Base-by-base conservation (phyloP, 2,329 filamentous ascomycete species). In the Penicillium sp. region DNA sequence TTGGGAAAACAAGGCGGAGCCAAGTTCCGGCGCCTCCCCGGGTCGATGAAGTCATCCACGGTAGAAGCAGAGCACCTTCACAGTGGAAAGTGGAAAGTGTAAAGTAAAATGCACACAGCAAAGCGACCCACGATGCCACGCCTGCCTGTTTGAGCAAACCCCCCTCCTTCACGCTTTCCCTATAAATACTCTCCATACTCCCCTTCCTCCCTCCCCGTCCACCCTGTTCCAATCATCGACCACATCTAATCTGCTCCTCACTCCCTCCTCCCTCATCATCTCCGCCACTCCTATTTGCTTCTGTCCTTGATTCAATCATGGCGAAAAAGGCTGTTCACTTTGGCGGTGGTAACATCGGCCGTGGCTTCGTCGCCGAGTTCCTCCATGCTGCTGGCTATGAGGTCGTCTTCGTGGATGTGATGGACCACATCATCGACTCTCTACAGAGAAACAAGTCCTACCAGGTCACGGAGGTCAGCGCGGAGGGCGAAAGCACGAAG, bases 381-480 rank as follows among this genome's bases (percentile, higher is more conserved):
- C 84, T 97, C 33, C 90, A 96, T 80, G 88, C 95, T 75, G 94
- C 92, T 10, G 92, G 90, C 70, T 99, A 92, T 73, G 90, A 97
- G 70, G 93, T 99, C 67, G 82, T 97, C 78, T 97, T 99, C 69
- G 88, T 95, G 64, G 94, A 99, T 80, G 92, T 99, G 61, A 87
- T 91, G 77, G 91, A 93, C 71, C 77, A 77, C 55, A 80, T 97
- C 57, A 94, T 97, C 71, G 80, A 93, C 65, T 76, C 82, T 46
- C 84, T 99, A 62, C 91, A 97, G 71, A 76, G 80, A 17, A 82
- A 84, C 42, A 80, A 85, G 49, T 88, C 85, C 12, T 99, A 97
- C 83, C 86, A 88, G 59, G 93, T 99, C 70, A 95, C 93, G 54
- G 92, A 97, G 78, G 91, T 97, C 64, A 91, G 91, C 60, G 82